These are phyloP conservation scores for Cyathus pygmaeus DNA, from an alignment of 1,284 basidiomycete genomes.

Conservation along the genomic window DNA sequence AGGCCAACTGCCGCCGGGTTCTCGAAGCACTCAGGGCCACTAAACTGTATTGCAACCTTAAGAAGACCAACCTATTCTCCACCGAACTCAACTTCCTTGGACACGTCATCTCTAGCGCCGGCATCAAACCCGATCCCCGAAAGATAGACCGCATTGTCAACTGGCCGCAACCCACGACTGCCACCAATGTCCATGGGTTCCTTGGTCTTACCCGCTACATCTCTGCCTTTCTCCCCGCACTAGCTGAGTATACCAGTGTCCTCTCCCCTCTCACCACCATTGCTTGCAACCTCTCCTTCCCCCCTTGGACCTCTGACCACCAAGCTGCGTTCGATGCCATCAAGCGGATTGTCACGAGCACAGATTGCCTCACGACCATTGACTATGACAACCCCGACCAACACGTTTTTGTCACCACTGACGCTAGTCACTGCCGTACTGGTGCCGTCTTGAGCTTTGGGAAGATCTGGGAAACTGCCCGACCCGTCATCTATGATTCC, in stretches of 20 bases:
- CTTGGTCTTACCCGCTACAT: constrained; percentile 51
- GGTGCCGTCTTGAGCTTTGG: constrained; percentile 47
- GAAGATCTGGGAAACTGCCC: constrained; percentile 30
- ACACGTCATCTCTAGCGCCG: constrained; percentile 39
- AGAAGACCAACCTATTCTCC: constrained; percentile 41
- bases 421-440: constrained; percentile 42
- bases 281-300: constrained; percentile 31
- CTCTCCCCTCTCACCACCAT: constrained; percentile 44
- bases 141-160: constrained; percentile 43
- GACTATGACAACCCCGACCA: constrained; percentile 43
- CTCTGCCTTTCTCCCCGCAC: constrained; percentile 40
- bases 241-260: constrained; percentile 41
- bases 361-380: constrained; percentile 38
- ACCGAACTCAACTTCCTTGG: constrained; percentile 44
- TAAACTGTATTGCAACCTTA: constrained; percentile 15
- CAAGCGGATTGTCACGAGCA: constrained; percentile 38
- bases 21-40: constrained; percentile 24
- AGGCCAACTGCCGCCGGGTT: constrained; percentile 25
- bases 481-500: constrained; percentile 46
- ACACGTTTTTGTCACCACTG: constrained; percentile 46
- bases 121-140: constrained; percentile 41
- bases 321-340: constrained; percentile 49
- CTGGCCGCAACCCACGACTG: constrained; percentile 42
- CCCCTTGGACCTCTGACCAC: constrained; percentile 39
- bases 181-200: constrained; percentile 42